phyloP scores from a whole-genome alignment of 345 rosid genomes.

The Hypericum perforatum region DNA sequence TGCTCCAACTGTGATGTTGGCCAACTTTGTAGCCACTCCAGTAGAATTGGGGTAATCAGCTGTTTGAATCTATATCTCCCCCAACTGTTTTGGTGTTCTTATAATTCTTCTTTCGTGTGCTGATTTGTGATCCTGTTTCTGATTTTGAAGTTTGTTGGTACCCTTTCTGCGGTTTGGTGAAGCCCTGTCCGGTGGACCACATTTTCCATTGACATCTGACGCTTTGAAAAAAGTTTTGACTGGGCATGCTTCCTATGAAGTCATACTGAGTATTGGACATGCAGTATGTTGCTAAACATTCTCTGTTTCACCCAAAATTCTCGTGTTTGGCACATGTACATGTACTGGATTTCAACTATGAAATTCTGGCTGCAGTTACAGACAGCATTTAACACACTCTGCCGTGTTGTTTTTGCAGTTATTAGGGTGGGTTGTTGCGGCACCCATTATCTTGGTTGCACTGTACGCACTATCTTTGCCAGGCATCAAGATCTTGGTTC shows the following conservation, averaged over 20 bases:
- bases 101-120: neutral
- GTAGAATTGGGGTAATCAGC: constrained; percentile 59
- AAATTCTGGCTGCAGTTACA: neutral
- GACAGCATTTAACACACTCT: neutral
- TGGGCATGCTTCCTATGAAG: constrained; percentile 72
- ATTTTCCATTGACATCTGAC: constrained; percentile 81
- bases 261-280: constrained; percentile 60
- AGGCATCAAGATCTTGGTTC: constrained; percentile 44
- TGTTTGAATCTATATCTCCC: too few relatives aligned
- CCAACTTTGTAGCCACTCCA: constrained; percentile 81
- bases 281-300: constrained; percentile 34
- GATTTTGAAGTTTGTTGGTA: constrained; percentile 52
- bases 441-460: constrained; percentile 37
- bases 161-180: constrained; percentile 96
- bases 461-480: constrained; percentile 45
- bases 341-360: neutral
- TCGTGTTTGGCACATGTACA: neutral
- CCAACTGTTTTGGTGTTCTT: neutral
- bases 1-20: constrained; percentile 77
- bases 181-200: constrained; percentile 65
- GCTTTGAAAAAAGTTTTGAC: constrained; percentile 79
- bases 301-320: neutral
- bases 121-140: constrained; percentile 15
- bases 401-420: constrained; percentile 31
- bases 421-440: constrained; percentile 63